These are phyloP conservation scores for Eucalyptus coolabah DNA, from an alignment of 345 rosid genomes.

Conservation along the genomic window DNA sequence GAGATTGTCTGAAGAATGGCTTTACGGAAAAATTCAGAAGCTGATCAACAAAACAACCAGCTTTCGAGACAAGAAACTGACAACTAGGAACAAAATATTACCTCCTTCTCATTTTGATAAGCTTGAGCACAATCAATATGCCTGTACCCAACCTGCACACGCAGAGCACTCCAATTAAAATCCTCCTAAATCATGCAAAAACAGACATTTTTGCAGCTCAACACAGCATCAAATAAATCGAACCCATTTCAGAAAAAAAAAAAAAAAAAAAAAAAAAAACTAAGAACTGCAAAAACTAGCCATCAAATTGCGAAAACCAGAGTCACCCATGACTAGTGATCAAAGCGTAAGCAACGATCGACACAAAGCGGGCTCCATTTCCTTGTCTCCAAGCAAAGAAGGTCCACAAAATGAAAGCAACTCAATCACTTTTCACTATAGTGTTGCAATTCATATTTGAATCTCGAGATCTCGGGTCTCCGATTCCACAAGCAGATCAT, in stretches of 20 bases:
- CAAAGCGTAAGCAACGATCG: not conserved
- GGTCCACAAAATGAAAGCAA: not conserved
- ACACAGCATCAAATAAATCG: not conserved
- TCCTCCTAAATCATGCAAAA: not conserved
- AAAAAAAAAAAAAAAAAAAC: not conserved
- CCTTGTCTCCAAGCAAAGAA: not conserved
- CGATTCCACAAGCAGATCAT: not conserved
- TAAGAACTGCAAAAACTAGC: not conserved
- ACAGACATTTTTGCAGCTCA: not conserved
- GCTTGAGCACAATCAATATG: conserved; percentile 78
- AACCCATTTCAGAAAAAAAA: not conserved
- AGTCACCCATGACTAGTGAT: not conserved
- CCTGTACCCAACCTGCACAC: conserved; percentile 57
- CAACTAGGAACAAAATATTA: not conserved
- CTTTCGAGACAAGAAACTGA: not conserved
- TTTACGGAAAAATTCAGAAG: not conserved
- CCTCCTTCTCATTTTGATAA: conserved; percentile 74
- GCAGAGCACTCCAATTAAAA: not conserved
- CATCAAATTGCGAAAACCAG: not conserved
- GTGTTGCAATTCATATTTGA: not conserved
- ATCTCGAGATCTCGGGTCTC: not conserved
- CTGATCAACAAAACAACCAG: not conserved
- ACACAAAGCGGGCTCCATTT: not conserved
- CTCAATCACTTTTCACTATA: not conserved
- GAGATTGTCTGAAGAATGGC: not conserved